Evolutionary conservation across 2,329 filamentous ascomycete genomes (phyloP).

Genomic region (Fusarium sp.): DNA sequence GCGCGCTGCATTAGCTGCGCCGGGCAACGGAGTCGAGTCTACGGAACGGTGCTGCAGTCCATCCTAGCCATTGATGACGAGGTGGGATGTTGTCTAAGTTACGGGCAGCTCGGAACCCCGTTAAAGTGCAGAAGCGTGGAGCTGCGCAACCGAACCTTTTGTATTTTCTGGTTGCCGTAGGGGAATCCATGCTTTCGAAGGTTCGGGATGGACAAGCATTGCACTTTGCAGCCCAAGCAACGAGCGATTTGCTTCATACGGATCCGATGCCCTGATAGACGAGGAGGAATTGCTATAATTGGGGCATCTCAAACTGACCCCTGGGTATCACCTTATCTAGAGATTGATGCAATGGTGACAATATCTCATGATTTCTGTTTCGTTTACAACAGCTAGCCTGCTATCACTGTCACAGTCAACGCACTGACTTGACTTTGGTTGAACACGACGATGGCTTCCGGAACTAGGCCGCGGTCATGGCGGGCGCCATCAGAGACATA

Average conservation of each 20-base stretch:
- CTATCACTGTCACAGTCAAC: conserved; percentile 16
- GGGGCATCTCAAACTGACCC: conserved; percentile 27
- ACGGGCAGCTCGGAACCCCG: conserved; percentile 40
- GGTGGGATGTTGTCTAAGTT: conserved; percentile 44
- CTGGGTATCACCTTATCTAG: conserved; percentile 15
- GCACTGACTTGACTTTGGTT: conserved; percentile 28
- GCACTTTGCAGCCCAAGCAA: conserved; percentile 32
- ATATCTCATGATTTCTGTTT: conserved; percentile 42
- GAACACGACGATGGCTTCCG: conserved; percentile 33
- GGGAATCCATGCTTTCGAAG: conserved; percentile 41
- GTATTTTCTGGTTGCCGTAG: conserved; percentile 21
- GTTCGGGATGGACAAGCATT: conserved; percentile 34
- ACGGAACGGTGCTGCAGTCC: conserved; percentile 27
- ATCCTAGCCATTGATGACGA: conserved; percentile 38
- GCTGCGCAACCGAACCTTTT: conserved; percentile 16
- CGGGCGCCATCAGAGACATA: conserved; percentile 5
- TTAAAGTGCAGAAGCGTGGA: conserved; percentile 46
- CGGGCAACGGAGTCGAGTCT: conserved; percentile 23
- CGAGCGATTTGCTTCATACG: conserved; percentile 23
- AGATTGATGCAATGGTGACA: conserved; percentile 25
- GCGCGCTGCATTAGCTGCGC: conserved; percentile 38
- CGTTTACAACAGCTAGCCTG: conserved; percentile 18
- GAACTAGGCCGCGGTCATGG: conserved; percentile 35
- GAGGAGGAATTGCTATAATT: conserved; percentile 20
- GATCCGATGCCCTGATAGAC: conserved; percentile 14